Evolutionary conservation across 805 yeast genomes (phyloP).

Genomic region (Grigorovia transvaalensis): DNA sequence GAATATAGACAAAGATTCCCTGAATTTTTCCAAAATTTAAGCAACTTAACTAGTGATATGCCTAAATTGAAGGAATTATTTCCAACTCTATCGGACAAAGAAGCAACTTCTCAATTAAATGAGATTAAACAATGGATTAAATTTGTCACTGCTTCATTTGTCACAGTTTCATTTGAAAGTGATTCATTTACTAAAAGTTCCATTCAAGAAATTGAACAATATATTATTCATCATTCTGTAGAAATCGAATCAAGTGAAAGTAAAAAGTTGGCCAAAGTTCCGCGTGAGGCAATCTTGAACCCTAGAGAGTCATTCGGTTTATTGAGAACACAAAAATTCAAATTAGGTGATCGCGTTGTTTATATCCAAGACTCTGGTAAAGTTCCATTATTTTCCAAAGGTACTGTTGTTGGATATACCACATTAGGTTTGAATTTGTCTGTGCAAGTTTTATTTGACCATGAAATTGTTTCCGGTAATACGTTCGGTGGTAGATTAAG

Average conservation of each 20-base stretch:
- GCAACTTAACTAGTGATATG: constrained; percentile 17
- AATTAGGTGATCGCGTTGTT: constrained; percentile 81
- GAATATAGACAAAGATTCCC: constrained; percentile 58
- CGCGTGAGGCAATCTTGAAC: constrained; percentile 69
- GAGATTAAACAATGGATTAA: constrained; percentile 35
- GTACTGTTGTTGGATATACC: constrained; percentile 77
- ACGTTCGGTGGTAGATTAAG: constrained; percentile 65
- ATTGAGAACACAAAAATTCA: constrained; percentile 64
- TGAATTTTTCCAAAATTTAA: constrained; percentile 39
- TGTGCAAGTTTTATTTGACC: constrained; percentile 75
- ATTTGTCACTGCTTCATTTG: constrained; percentile 43
- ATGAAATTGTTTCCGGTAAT: constrained; percentile 73
- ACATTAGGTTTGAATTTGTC: constrained; percentile 44
- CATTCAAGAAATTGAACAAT: constrained; percentile 56
- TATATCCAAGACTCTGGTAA: constrained; percentile 81
- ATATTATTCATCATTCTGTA: constrained; percentile 37
- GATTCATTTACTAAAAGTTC: constrained; percentile 64
- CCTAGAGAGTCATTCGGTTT: constrained; percentile 63
- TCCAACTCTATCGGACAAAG: constrained; percentile 28
- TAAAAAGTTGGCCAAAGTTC: constrained; percentile 68
- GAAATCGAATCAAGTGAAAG: constrained; percentile 37
- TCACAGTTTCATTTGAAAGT: constrained; percentile 62
- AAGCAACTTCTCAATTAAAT: constrained; percentile 21
- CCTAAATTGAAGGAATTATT: constrained; percentile 25
- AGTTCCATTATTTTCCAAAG: constrained; percentile 77